Base-by-base conservation (phyloP, 176 grass and related monocot genomes). In the Triticum dicoccoides region DNA sequence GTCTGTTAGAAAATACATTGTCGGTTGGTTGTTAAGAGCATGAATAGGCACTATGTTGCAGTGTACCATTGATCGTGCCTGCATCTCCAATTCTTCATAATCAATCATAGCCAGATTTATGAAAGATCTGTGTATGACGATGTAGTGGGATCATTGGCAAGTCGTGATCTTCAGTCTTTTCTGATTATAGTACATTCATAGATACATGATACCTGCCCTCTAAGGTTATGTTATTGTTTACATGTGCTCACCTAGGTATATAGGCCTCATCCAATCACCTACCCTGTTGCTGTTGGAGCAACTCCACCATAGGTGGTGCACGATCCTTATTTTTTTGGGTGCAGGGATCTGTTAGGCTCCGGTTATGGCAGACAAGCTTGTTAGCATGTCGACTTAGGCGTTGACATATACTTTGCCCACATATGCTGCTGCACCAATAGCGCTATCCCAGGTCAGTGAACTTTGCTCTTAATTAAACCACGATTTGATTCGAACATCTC, bases 291-390 rank as follows among this genome's bases (percentile, higher is more conserved):
- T 74, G 12, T 38, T 67, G 58, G 85, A 59, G 80, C 24, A 58
- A 18, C 61, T 80, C 42, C 34, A 73, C 42, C 66, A 78, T 42
- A 79, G 84, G 54, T 84, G 35, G 35, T 84, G 80, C 89, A 84
- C 29, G 68, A 87, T 80, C 85, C 62, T 61, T 79, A 56, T 23
- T 83, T 74, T 83, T 83, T 74, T 44, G 24, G 45, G 45, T 68
- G 27, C 74, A 44, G 83, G 85, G 65, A 83, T 84, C 85, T 90
- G 41, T 76, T 87, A 80, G 58, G 44, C 45, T 56, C 76, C 8
- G 35, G 45, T 79, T 87, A 84, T 91, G 76, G 81, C 85, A 80
- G 89, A 91, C 89, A 88, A 88, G 80, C 81, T 69, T 91, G 69
- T 81, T 77, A 84, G 59, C 69, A 62, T 84, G 89, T 87, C 61